Base-by-base conservation (phyloP, 2,329 filamentous ascomycete genomes). In the Ascomycota sp. region DNA sequence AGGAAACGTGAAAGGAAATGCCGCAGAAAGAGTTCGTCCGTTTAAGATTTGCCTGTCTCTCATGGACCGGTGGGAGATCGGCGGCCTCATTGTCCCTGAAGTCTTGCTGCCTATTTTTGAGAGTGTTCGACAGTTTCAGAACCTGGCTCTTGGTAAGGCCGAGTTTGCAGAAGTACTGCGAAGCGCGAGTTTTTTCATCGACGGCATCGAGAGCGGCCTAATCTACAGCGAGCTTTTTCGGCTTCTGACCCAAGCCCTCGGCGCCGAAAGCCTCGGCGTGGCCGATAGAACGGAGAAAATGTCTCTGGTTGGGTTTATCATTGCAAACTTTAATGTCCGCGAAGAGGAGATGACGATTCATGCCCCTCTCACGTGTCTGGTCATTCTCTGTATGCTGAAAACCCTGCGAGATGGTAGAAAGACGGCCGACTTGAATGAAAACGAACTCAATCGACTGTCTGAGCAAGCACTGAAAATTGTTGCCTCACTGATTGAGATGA, bases 11-110 rank as follows among this genome's bases (percentile, higher is more conserved):
- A 40, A 41, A 7, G 43, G 40, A 24, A 47, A 36, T 27, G 40
- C 42, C 10, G 55, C 61, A 12, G 81, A 91, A 43, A 66, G 74
- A 46, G 81, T 83, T 13, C 73, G 74, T 24, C 86, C 89, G 1
- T 94, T 92, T 46, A 74, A 85, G 33, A 81, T 95, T 37, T 91
- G 83, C 43, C 64, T 95, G 3, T 94, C 91, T 11, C 60, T 98
- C 30, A 95, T 98, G 89, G 89, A 98, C 52, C 74, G 85, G 34
- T 95, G 83, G 85, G 89, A 98, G 48, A 86, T 98, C 38, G 89
- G 89, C 20, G 82, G 82, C 2, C 62, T 86, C 12, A 73, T 98
- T 28, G 76, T 95, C 2, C 80, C 85, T 0, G 75, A 82, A 35
- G 69, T 95, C 10, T 95, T 98, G 44, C 59, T 94, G 10, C 79